Base-by-base conservation (phyloP, 2,329 filamentous ascomycete species). In the Colletotrichum sp. region DNA sequence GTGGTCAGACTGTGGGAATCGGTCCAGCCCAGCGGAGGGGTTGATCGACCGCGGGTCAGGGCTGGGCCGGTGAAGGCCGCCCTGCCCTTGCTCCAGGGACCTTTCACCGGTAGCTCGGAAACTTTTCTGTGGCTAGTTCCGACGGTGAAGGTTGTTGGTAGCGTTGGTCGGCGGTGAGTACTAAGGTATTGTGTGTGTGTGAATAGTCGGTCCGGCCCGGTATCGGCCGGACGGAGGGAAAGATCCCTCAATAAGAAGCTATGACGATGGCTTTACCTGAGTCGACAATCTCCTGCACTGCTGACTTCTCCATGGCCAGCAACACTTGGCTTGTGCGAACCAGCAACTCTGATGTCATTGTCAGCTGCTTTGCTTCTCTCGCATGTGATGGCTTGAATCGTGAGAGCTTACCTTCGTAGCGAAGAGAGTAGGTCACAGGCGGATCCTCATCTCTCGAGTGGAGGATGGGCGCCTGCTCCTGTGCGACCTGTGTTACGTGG, bases 191-290 rank as follows among this genome's bases (percentile, higher is more conserved):
- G n/a, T 32, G 15, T 60, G 34, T 71, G 19, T 52, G 44, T 52
- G 44, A 34, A 32, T 25, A 22, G 12, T 22, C 19, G 8, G 19
- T 25, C 19, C 44, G 39, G 70, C 44, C 64, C 34, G 36, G 48
- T 72, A 27, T 68, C 22, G 64, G 72, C 52, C 65, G 34, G n/a
- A n/a, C 52, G 55, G 87, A 8, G 48, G 28, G 55, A 39, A 65
- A 52, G 3, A 6, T 74, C 82, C 78, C 85, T 73, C 39, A 70
- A 84, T 72, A 76, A 44, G 88, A 89, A 67, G 91, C 89, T 83
- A 94, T 93, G 57, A 94, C 87, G 71, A 95, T 87, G 70, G 93
- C 92, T 84, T 93, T 94, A 83, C 92, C 92, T 81, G 90, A 88
- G 76, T 89, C 86, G 61, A 88, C 88, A 64, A 90, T 85, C 78